These are phyloP conservation scores for Pyronema omphalodes DNA, from an alignment of 495 filamentous ascomycete species.

Conservation along the genomic window DNA sequence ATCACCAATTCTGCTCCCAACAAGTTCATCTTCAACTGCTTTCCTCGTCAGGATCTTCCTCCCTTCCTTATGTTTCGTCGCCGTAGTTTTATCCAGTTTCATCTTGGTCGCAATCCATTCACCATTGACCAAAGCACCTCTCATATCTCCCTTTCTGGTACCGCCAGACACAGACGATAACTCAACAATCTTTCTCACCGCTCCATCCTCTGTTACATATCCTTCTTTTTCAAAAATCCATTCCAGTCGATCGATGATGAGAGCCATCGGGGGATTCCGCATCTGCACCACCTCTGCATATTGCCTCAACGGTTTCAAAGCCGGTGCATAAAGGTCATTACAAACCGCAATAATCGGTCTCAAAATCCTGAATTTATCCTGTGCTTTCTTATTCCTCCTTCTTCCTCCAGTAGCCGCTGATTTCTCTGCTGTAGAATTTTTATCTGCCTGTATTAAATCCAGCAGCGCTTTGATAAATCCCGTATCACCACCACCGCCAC, in stretches of 20 bases:
- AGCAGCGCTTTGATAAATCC: constrained; percentile 92
- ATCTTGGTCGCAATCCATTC: constrained; percentile 86
- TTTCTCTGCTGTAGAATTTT: constrained; percentile 22
- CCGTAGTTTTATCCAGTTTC: constrained; percentile 30
- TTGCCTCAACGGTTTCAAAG: constrained; percentile 63
- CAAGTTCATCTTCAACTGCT: constrained; percentile 73
- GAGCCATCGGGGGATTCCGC: constrained; percentile 69
- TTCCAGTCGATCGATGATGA: constrained; percentile 67
- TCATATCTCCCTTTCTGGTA: constrained; percentile 73
- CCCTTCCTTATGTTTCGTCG: constrained; percentile 12
- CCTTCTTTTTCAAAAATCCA: constrained; percentile 70
- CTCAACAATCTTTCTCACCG: constrained; percentile 76
- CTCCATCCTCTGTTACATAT: constrained; percentile 68
- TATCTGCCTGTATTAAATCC: constrained; percentile 66
- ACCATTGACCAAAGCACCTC: constrained; percentile 79
- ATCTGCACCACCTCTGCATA: constrained; percentile 84
- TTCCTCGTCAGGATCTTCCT: constrained; percentile 44
- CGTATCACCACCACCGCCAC: constrained; percentile 42
- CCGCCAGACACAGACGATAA: constrained; percentile 28
- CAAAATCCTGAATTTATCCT: constrained; percentile 66
- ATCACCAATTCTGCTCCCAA: constrained; percentile 58
- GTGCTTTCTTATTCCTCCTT: constrained; percentile 39
- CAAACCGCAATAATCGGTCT: constrained; percentile 84
- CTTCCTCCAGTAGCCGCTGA: not conserved
- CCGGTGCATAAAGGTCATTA: constrained; percentile 93